Base-by-base conservation (phyloP, 2,329 filamentous ascomycete genomes). In the Pseudocercospora macadamiae region DNA sequence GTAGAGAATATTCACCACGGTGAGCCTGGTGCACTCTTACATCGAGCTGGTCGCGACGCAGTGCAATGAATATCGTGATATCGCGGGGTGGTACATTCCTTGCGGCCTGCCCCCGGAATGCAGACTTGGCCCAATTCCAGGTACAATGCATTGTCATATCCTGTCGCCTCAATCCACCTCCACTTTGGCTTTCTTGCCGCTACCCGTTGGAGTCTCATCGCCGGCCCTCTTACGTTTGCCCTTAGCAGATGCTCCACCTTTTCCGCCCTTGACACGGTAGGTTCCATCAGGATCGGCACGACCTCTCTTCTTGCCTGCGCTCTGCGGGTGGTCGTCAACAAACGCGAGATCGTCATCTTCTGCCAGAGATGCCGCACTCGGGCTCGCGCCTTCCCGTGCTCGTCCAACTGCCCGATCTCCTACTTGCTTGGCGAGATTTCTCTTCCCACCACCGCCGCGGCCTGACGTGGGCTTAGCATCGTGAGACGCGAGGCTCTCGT, bases 401-500 rank as follows among this genome's bases (percentile, higher is more conserved):
- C 70, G 63, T 37, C 70, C 71, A 16, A 74, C 61, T 16, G 71
- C 71, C 19, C 70, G 63, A 62, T 74, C 73, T 8, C 71, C 73
- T 14, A 74, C 66, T 54, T 71, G 69, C 59, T 74, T 73, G 19
- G 71, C 73, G 42, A 74, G 65, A 51, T 72, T 72, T 48, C 61
- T 55, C 52, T 62, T 65, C 16, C 62, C 63, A 36, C 51, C 59
- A 26, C 61, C 78, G 3, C 66, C 78, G 3, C 66, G 59, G 25
- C 37, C 60, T 55, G 75, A 53, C 72, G 74, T 54, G 78, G 79
- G 65, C 90, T 73, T 96, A 89, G 18, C 96, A 78, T 77, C 96
- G 93, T 49, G 92, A 87, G 73, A 93, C 88, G 2, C 92, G 90
- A 59, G 91, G 88, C 74, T 96, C 83, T 71, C 91, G 87, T 63